Evolutionary conservation across 805 yeast species (phyloP).

Genomic region (Barnettozyma siamensis): DNA sequence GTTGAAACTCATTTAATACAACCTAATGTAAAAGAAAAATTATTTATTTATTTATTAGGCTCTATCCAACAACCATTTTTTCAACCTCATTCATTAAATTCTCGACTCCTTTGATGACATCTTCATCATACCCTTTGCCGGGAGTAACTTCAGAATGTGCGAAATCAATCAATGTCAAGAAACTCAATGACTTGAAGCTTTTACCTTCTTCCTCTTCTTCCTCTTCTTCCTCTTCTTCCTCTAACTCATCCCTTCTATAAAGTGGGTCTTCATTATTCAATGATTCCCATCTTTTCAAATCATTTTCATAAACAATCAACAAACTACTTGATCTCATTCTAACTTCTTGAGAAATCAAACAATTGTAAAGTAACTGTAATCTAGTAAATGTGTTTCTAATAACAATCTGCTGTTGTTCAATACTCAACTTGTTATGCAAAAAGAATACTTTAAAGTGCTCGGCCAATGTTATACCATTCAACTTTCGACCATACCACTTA

Average conservation of each 20-base stretch:
- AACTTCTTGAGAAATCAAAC: conserved; percentile 55
- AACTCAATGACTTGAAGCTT: conserved; percentile 37
- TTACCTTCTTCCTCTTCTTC: conserved; percentile 23
- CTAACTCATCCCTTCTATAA: conserved; percentile 31
- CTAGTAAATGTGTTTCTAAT: conserved; percentile 47
- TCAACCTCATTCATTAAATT: conserved; percentile 46
- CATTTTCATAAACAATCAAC: conserved; percentile 70
- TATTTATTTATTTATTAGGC: too few species aligned
- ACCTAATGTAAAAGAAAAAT: too few species aligned
- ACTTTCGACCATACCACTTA: conserved; percentile 65
- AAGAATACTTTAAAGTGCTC: conserved; percentile 44
- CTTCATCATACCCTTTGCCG: conserved; percentile 66
- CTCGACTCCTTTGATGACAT: conserved; percentile 63
- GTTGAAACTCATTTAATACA: too few species aligned
- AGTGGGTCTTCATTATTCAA: conserved; percentile 36
- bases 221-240: conserved; percentile 30
- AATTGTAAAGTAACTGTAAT: conserved; percentile 59
- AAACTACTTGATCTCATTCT: conserved; percentile 69
- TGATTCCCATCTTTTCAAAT: conserved; percentile 45
- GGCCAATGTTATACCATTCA: conserved; percentile 38
- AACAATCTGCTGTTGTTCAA: conserved; percentile 31
- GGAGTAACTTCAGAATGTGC: conserved; percentile 73
- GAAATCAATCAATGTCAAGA: conserved; percentile 74
- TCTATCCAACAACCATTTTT: conserved; percentile 6
- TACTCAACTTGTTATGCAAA: conserved; percentile 30